These are phyloP conservation scores for Blattamonas nauphoetae DNA, from an alignment of 78 protist genomes.

Conservation along the genomic window DNA sequence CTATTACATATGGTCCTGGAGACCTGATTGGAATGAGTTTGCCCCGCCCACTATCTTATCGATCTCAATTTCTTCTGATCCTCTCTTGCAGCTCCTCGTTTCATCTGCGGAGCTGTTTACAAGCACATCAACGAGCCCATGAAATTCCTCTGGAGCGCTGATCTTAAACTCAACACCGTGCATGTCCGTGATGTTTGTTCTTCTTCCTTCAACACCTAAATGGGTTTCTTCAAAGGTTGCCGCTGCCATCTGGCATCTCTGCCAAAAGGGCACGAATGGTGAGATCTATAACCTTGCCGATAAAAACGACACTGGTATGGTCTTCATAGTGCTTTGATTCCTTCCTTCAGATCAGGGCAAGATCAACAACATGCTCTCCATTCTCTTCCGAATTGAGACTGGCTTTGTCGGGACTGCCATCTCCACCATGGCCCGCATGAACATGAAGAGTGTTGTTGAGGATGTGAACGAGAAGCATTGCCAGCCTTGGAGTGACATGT, in stretches of 20 bases:
- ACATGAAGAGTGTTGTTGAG: conserved; percentile 44
- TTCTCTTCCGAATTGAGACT: conserved; percentile 74
- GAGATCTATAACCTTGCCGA: conserved; percentile 74
- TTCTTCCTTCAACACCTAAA: too few relatives aligned
- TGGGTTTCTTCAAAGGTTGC: too few relatives aligned
- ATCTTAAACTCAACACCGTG: conserved; percentile 75
- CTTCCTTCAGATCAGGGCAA: conserved; percentile 42
- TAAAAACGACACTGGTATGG: conserved; percentile 54
- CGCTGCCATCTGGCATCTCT: conserved; percentile 59
- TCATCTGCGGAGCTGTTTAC: conserved; percentile 82
- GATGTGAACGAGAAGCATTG: conserved; percentile 76
- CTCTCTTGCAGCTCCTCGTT: conserved; percentile 57
- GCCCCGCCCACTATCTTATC: too few relatives aligned
- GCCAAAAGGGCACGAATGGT: conserved; percentile 47
- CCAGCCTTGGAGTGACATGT: conserved; percentile 79
- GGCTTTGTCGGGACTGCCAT: conserved; percentile 52
- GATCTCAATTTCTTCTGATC: neutral
- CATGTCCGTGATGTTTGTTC: conserved; percentile 81
- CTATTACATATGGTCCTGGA: conserved; percentile 84
- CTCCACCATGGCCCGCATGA: conserved; percentile 37
- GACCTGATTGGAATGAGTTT: conserved; percentile 72
- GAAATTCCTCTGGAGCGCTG: conserved; percentile 73
- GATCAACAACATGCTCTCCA: conserved; percentile 49
- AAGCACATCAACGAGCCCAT: conserved; percentile 62
- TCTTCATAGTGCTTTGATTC: neutral